Evolutionary conservation across 768 basidiomycete genomes (phyloP), one percentile per base, ranked within the genome.

Genomic region (Chalciporus pseudorubinellus): DNA sequence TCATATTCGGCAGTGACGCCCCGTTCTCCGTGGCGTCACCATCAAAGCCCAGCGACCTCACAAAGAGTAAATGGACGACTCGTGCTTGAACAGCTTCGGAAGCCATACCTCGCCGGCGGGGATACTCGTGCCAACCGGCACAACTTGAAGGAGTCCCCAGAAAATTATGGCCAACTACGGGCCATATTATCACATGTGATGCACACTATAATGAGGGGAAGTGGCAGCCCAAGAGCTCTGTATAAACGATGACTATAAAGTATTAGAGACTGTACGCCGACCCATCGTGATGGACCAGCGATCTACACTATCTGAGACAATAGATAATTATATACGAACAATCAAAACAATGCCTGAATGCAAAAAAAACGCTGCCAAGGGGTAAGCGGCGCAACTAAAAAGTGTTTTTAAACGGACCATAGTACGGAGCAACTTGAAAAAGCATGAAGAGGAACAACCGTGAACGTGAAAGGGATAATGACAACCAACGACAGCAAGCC

Each of bases 171-270:
- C n/a, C n/a, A n/a, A n/a, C n/a, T n/a, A n/a, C n/a, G n/a, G n/a
- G n/a, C n/a, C n/a, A n/a, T n/a, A n/a, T n/a, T n/a, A n/a, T n/a
- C n/a, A n/a, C n/a, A n/a, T n/a, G n/a, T n/a, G n/a, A n/a, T n/a
- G n/a, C 26, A 26, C 2, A 26, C 26, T 9, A 2, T 26, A 6
- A 26, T 9, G 26, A 26, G 26, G 6, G 26, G 20, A 24, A 43
- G 14, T 26, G 10, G 21, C 18, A 19, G 43, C 43, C 43, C 5
- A 31, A 44, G 19, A 44, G 11, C n/a, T 44, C 29, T 43, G 56
- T 65, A 70, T 69, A 67, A 67, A 67, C 60, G 55, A 69, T 33
- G 60, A 67, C 57, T 67, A 70, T 70, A 67, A 70, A 20, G 60
- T 68, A 67, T 70, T 70, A 70, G 63, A 61, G 53, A 66, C 48